Base-by-base conservation (phyloP, 2,329 filamentous ascomycete genomes). In the Colletotrichum plurivorum region DNA sequence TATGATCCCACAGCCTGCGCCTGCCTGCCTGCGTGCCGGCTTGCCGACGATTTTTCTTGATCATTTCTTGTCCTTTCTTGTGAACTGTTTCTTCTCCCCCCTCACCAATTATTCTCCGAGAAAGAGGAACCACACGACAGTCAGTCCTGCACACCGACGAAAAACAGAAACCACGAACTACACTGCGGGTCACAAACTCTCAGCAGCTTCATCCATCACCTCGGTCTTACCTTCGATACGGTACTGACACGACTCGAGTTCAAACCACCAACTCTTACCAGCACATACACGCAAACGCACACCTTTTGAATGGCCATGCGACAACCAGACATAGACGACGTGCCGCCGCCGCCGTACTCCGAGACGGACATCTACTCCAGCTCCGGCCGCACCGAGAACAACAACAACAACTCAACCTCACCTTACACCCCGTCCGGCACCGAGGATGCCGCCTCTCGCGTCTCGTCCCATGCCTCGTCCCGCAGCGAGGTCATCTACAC, bases 341-440 rank as follows among this genome's bases (percentile, higher is more conserved):
- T 77, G 8, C 85, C 87, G 20, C 87, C 87, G 49, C 87, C 87
- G 5, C 88, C 88, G 6, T 90, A 90, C 73, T 84, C 84, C 46
- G 87, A 88, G 76, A 88, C 85, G 16, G 87, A 89, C 75, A 83
- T 87, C 45, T 87, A 84, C 78, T 88, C 85, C 15, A 80, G 74
- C 57, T 78, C 84, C 4, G 79, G 79, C 36, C 73, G 72, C 45
- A 53, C 18, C 36, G 39, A 63, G 12, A 60, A 36, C 39, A 27
- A 61, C 36, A 60, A 36, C 39, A 27, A 61, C 36, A 46, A 41
- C 20, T 55, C 52, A 16, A 43, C 15, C 16, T 70, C 67, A 73
- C 72, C 69, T 75, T 73, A 27, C 49, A 72, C 70, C 41, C 64
- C 43, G n/a, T 70, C 67, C 53, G 72, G 72, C 57, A 75, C 78